Conservation (phyloP, 768 basidiomycete genomes). For the Tylopilus felleus region DNA sequence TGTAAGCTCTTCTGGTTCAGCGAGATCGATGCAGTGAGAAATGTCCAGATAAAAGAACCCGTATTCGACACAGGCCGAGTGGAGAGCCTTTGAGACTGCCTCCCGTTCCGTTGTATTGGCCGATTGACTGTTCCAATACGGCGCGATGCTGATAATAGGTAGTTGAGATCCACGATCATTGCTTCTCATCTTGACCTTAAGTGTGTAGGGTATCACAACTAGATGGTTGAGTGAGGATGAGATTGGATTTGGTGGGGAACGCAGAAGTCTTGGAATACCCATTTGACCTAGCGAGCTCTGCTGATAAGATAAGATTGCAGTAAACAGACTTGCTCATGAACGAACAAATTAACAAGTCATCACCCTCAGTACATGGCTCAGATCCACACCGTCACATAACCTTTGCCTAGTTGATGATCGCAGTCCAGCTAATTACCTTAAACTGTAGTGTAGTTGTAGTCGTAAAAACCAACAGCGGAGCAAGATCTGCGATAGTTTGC, state of each 20-base stretch:
- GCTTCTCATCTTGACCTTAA: conserved; percentile 10
- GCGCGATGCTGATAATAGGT: conserved; percentile 71
- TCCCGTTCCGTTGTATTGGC: conserved; percentile 35
- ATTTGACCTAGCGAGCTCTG: background rate
- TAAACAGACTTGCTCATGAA: background rate
- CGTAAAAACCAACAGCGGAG: background rate
- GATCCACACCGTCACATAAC: background rate
- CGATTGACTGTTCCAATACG: conserved; percentile 48
- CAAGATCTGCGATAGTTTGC: background rate
- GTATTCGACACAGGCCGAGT: conserved; percentile 69
- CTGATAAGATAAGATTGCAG: background rate
- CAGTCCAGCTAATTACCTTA: background rate
- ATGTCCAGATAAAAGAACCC: conserved; percentile 91
- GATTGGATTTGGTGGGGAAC: background rate
- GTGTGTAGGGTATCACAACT: background rate
- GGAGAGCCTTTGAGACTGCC: conserved; percentile 54
- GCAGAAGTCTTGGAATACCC: too few species aligned
- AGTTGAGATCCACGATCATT: conserved; percentile 32
- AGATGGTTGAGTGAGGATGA: background rate
- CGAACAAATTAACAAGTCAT: background rate
- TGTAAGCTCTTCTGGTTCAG: conserved; percentile 64
- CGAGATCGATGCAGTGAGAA: conserved; percentile 49
- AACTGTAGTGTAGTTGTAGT: background rate
- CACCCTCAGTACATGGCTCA: background rate
- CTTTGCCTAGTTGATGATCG: background rate